Evolutionary conservation across 148 eudicot genomes (phyloP), one percentile per base, ranked within the genome.

Genomic region (Salicornia ramosissima): DNA sequence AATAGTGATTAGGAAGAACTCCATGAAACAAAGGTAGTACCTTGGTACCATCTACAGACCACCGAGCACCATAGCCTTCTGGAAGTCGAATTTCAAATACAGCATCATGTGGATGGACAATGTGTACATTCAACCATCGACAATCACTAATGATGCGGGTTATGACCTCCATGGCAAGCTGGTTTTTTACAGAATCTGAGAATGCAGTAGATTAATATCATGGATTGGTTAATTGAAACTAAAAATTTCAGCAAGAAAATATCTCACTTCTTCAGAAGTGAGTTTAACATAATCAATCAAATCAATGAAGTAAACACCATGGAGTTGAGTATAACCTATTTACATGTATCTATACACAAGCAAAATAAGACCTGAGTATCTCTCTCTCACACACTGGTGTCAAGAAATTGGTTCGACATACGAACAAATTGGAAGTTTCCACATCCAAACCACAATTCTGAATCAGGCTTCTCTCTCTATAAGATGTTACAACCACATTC

Each of bases 1-100:
- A 36, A 36, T 36, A 36, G 5, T 36, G 8, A 36, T 3, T 53
- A 21, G 22, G 0, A 34, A 12, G 30, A 29, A 13, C 39, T 16
- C n/a, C 15, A 67, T 50, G 67, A 16, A 57, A 53, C 14, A 6
- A 24, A 59, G 42, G 29, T 43, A 43, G 68, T 81, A 88, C 95
- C 97, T 85, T 80, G 71, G 71, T 81, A 70, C 95, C 92, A 69
- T 88, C 88, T 65, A 29, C 74, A 59, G 88, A 91, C 97, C 95
- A 91, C 61, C 95, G 82, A 47, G 97, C 97, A 73, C 97, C 97
- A 84, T 87, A 87, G 47, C 97, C 97, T 78, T 79, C 86, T 63
- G 75, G 66, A 74, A 57, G 77, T 72, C 97, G 84, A 56, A 91
- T 78, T 79, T 91, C 97, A 79, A 88, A 91, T 29, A 88, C 88